These are phyloP conservation scores for Yueomyces sinensis DNA, from an alignment of 805 yeast genomes.

Conservation along the genomic window DNA sequence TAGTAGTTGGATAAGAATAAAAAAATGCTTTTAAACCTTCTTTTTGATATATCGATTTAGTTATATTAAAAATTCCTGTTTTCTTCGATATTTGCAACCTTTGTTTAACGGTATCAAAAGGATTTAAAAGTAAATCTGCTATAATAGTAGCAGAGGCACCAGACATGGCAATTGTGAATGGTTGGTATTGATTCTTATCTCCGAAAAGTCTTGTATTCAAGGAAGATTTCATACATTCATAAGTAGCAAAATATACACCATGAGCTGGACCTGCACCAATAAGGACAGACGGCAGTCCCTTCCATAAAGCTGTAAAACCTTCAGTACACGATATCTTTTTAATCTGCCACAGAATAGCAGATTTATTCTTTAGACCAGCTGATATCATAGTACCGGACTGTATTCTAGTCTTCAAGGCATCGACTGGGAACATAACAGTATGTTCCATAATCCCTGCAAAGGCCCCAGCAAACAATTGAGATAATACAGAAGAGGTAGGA, in stretches of 20 bases:
- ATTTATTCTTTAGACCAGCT: slow-evolving; percentile 16
- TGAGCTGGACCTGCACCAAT: slow-evolving; percentile 99
- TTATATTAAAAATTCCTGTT: slow-evolving; percentile 13
- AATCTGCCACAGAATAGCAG: slow-evolving; percentile 47
- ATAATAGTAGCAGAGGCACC: slow-evolving; percentile 90
- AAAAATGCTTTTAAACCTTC: slow-evolving; percentile 77
- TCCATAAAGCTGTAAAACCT: slow-evolving; percentile 83
- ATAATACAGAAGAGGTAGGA: slow-evolving; percentile 64
- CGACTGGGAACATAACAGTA: slow-evolving; percentile 94
- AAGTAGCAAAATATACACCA: slow-evolving; percentile 89
- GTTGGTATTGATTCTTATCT: slow-evolving; percentile 38
- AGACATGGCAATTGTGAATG: slow-evolving; percentile 72
- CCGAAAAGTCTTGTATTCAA: slow-evolving; percentile 24
- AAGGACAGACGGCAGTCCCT: slow-evolving; percentile 85
- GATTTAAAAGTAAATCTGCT: slow-evolving; percentile 93
- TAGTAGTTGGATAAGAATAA: slow-evolving; percentile 88
- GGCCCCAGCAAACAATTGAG: slow-evolving; percentile 94
- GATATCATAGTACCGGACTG: slow-evolving; percentile 29
- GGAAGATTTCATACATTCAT: slow-evolving; percentile 51
- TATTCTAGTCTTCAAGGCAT: slow-evolving; percentile 91
- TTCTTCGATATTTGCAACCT: slow-evolving; percentile 57
- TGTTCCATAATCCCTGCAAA: slow-evolving; percentile 99
- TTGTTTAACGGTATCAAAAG: slow-evolving; percentile 92
- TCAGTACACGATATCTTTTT: slow-evolving; percentile 72
- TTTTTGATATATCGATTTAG: slow-evolving; percentile 33